phyloP scores from a whole-genome alignment of 345 rosid species.

The Reutealis trisperma region DNA sequence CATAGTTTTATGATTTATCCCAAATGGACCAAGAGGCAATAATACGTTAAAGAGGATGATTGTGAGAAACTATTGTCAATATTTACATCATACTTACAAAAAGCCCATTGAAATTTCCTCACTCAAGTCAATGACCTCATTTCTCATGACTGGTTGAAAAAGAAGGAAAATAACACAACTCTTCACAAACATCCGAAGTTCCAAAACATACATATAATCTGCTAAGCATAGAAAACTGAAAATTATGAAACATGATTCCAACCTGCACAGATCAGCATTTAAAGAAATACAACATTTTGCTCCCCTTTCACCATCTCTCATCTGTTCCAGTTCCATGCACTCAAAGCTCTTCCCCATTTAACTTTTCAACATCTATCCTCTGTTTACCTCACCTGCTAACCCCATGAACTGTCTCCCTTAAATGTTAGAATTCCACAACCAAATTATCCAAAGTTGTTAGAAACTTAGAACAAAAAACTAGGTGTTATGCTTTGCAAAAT shows the following conservation, averaged over 20 bases:
- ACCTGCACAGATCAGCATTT: not conserved
- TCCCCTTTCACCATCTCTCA: not conserved
- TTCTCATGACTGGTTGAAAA: too few species aligned
- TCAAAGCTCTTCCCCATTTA: not conserved
- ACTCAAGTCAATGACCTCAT: too few species aligned
- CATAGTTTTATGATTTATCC: too few species aligned
- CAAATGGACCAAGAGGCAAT: too few species aligned
- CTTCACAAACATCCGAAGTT: not conserved
- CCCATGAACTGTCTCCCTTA: not conserved
- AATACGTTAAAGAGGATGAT: too few species aligned
- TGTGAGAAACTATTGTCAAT: too few species aligned
- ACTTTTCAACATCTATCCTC: not conserved
- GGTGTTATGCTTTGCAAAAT: too few species aligned
- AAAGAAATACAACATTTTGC: not conserved
- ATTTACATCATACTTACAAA: too few species aligned
- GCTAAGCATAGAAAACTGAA: not conserved
- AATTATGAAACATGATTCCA: not conserved
- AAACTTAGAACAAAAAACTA: not conserved
- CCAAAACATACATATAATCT: not conserved
- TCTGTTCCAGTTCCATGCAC: not conserved
- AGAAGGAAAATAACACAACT: too few species aligned
- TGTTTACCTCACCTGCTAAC: not conserved
- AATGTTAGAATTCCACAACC: not conserved
- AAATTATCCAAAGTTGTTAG: not conserved
- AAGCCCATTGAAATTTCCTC: too few species aligned